These are phyloP conservation scores for Solanum chaucha DNA, from an alignment of 257 asterid species.

Conservation along the genomic window DNA sequence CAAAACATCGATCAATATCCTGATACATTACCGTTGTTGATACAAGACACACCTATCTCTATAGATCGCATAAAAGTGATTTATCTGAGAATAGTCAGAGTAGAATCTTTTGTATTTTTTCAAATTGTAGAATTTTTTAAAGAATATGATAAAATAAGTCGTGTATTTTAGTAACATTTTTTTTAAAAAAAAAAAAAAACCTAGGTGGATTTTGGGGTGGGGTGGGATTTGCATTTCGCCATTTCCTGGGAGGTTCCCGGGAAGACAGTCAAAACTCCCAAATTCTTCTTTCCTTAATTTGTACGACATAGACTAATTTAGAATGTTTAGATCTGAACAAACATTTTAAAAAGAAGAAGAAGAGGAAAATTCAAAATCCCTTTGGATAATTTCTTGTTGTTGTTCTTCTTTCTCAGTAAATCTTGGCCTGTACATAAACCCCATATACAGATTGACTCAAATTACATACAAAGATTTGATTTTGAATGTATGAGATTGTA, in stretches of 20 bases:
- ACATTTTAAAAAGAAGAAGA: background rate
- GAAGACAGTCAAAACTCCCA: background rate
- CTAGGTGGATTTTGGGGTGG: background rate
- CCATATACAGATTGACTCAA: background rate
- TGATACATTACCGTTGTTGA: too few relatives aligned
- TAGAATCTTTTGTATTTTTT: too few relatives aligned
- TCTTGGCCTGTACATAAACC: background rate
- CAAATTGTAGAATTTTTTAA: fast-evolving
- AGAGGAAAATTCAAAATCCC: background rate
- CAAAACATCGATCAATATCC: too few relatives aligned
- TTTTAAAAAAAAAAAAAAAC: too few relatives aligned
- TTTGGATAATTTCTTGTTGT: background rate
- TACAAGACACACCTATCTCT: fast-evolving
- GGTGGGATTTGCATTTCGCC: background rate
- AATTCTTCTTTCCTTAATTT: background rate
- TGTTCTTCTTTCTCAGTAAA: background rate
- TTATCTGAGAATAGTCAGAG: too few relatives aligned
- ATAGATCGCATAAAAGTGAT: too few relatives aligned
- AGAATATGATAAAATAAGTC: too few relatives aligned
- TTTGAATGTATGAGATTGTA: background rate
- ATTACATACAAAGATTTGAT: background rate
- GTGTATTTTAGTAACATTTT: too few relatives aligned
- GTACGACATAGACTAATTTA: background rate
- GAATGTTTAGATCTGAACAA: background rate
- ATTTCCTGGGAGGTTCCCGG: background rate